Evolutionary conservation across 768 basidiomycete genomes (phyloP).

Genomic region (Daedaleopsis nitida): DNA sequence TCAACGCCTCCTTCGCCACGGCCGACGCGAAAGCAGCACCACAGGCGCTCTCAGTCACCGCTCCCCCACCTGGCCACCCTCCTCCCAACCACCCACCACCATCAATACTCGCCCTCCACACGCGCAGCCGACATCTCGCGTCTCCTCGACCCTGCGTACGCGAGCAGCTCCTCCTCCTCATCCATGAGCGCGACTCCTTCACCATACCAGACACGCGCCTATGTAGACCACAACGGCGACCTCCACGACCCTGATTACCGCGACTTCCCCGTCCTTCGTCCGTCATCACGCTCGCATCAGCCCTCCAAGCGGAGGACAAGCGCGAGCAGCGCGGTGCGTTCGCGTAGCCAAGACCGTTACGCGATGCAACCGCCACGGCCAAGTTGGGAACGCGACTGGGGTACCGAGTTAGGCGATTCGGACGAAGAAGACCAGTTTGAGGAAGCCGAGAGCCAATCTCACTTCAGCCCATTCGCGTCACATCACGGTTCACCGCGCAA

Average conservation of each 20-base stretch:
- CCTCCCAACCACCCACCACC: conserved; percentile 23
- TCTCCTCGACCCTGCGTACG: conserved; percentile 66
- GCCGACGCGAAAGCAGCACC: conserved; percentile 9
- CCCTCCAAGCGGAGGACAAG: conserved; percentile 10
- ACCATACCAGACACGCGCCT: conserved; percentile 37
- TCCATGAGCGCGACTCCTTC: conserved; percentile 24
- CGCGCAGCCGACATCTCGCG: conserved; percentile 58
- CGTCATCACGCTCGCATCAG: conserved; percentile 12
- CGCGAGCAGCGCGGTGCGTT: conserved; percentile 18
- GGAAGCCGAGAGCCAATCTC: conserved; percentile 23
- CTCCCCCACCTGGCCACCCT: conserved; percentile 28
- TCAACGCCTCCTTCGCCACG: conserved; percentile 17
- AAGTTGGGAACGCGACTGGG: conserved; percentile 30
- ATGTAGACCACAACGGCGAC: conserved; percentile 63
- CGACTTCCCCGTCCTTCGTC: conserved; percentile 52
- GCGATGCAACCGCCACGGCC: conserved; percentile 20
- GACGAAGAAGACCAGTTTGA: conserved; percentile 29
- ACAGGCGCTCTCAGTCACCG: conserved; percentile 27
- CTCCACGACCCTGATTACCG: conserved; percentile 71
- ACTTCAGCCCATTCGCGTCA: conserved; percentile 23
- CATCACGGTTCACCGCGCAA: conserved; percentile 16
- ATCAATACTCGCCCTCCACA: conserved; percentile 36
- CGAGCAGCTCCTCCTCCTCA: conserved; percentile 32
- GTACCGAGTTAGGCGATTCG: conserved; percentile 21
- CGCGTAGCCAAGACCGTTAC: conserved; percentile 22